These are phyloP conservation scores for Amanita rubescens DNA, from an alignment of 768 basidiomycete species.

Conservation along the genomic window DNA sequence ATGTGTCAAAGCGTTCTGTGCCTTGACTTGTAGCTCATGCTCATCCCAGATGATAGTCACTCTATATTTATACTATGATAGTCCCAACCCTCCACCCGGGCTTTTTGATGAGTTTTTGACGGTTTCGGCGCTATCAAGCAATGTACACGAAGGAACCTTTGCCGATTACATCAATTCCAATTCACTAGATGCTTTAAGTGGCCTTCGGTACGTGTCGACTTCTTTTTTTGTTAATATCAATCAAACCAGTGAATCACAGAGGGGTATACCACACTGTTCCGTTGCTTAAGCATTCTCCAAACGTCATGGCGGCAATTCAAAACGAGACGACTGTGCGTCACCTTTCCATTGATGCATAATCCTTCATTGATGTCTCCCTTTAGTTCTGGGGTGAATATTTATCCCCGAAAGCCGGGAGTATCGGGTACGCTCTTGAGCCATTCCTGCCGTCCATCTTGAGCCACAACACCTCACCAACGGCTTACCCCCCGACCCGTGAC, in stretches of 20 bases:
- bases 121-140: conserved; percentile 27
- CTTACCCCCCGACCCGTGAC: too few species aligned
- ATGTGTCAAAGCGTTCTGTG: neutral
- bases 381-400: neutral
- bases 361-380: neutral
- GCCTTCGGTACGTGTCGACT: conserved; percentile 5
- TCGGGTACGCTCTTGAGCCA: neutral
- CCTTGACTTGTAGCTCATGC: neutral
- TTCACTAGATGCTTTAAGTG: conserved; percentile 21
- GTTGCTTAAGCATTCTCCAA: too few species aligned
- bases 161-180: conserved; percentile 24
- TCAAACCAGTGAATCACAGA: conserved; percentile 14
- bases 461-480: neutral
- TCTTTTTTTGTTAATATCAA: conserved; percentile 4
- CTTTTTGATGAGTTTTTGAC: conserved; percentile 43
- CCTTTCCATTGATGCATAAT: too few species aligned
- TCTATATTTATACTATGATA: conserved; percentile 36
- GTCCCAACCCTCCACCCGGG: too few species aligned
- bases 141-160: too few species aligned
- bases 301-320: too few species aligned
- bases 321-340: conserved; percentile 29
- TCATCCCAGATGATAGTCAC: neutral
- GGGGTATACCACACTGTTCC: too few species aligned
- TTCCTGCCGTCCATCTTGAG: neutral
- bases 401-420: neutral